phyloP scores from a whole-genome alignment of 1,284 basidiomycete species.

The Fomitopsis schrenkii region DNA sequence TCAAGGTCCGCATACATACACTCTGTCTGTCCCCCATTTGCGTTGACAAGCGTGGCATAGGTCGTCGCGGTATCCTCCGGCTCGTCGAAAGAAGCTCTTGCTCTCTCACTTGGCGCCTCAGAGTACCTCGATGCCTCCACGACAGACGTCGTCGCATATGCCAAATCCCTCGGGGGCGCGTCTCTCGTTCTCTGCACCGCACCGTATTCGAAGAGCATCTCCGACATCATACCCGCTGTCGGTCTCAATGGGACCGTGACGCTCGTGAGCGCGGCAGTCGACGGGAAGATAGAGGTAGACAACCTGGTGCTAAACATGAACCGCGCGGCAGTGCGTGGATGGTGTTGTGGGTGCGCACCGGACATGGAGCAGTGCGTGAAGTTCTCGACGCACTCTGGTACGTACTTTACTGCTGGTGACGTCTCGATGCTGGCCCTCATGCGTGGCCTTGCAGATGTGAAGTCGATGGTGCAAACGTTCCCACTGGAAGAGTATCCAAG shows the following conservation, averaged over 20 bases:
- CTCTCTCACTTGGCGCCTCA: conserved; percentile 25
- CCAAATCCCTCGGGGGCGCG: conserved; percentile 24
- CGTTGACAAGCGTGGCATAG: conserved; percentile 18
- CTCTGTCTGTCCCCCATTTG: conserved; percentile 21
- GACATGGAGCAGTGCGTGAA: conserved; percentile 20
- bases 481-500: conserved; percentile 15
- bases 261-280: conserved; percentile 19
- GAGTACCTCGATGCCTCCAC: conserved; percentile 24
- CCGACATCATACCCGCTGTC: conserved; percentile 19
- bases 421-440: not conserved
- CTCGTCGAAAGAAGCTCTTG: conserved; percentile 22
- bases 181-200: conserved; percentile 26
- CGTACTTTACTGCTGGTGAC: not conserved
- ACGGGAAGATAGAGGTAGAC: conserved; percentile 18
- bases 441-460: conserved; percentile 9
- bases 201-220: conserved; percentile 17
- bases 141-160: conserved; percentile 17
- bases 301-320: conserved; percentile 19
- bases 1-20: conserved; percentile 12
- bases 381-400: conserved; percentile 14
- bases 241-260: conserved; percentile 24
- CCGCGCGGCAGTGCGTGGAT: conserved; percentile 18
- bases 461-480: conserved; percentile 17
- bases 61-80: conserved; percentile 26
- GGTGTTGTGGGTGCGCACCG: conserved; percentile 20